Evolutionary conservation across 2,329 filamentous ascomycete genomes (phyloP), one percentile per base, ranked within the genome.

Genomic region (Aaosphaeria arxii): DNA sequence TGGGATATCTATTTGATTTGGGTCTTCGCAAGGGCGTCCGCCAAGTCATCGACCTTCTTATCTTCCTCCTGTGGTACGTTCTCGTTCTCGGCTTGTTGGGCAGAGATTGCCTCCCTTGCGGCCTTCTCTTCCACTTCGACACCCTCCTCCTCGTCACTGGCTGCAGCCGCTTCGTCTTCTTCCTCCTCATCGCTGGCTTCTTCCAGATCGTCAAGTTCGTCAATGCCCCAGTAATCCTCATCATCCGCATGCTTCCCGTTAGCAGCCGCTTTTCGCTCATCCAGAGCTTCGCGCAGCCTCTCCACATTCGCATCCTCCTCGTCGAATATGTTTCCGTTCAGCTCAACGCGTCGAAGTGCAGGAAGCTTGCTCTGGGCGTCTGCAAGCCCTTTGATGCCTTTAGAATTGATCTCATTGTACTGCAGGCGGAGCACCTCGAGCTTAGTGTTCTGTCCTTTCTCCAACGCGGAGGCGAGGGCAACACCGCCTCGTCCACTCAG

Each of bases 261-360:
- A 45, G 67, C 67, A 46, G 68, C 67, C 67, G 92, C 88, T 74
- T 91, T 91, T 54, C 91, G 85, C 62, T 83, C 80, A 49, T 89
- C 86, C 29, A 96, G 77, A 44, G 70, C 52, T 39, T 85, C 81
- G 56, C 85, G 82, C 41, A 97, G 76, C 24, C 77, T 77, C 51
- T 83, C 73, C 39, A 96, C 79, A 30, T 82, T 82, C 42, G 82
- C 77, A 59, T 97, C 90, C 3, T 95, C 90, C 70, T 96, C 91
- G 6, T 81, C 77, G 61, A 99, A 96, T 67, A 90, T 94, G 77
- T 99, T 99, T 44, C 94, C 94, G 69, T 99, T 97, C 57, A 99
- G 76, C 74, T 97, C 94, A 43, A 99, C 83, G 61, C 91, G 86
- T 74, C 86, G 87, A 56, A 99, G 75, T 9, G 81, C 81, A 1